Base-by-base conservation (phyloP, 495 filamentous ascomycete genomes). In the Aspergillus coremiiformis region DNA sequence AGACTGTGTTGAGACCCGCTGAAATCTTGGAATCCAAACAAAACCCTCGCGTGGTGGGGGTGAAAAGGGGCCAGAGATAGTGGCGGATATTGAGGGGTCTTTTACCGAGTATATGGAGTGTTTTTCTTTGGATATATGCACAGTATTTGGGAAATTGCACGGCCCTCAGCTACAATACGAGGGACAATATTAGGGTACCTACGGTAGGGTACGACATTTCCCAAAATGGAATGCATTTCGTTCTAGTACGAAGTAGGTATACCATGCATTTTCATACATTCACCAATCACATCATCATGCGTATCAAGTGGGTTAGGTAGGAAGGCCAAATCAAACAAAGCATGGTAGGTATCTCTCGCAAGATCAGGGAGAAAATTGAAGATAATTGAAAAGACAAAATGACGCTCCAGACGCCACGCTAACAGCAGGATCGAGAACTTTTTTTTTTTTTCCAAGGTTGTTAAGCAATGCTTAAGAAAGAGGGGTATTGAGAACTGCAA, bases 401-500 rank as follows among this genome's bases (percentile, higher is more conserved):
- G 37, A 41, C 37, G 37, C 37, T 41, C 37, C 37, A 41, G 37
- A 41, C 37, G 37, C 37, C 37, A 41, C 37, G 37, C 37, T 41
- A 41, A 41, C 37, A 39, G 14, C 22, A 39, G 19, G 5, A 47
- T 22, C 5, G 3, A 35, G 6, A 44, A 24, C 23, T 32, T 46
- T 52, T 52, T 52, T 27, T 0, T 19, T 7, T 19, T 8, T 6
- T 27, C 24, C n/a, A 12, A 22, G 19, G 20, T 27, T 17, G 39
- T 43, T 23, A 46, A 41, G 26, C 21, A 50, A 27, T 11, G 20
- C n/a, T 21, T 17, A 44, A 33, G 42, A 6, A 42, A 33, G 32
- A 24, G 39, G 54, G 54, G 54, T 56, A 56, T 56, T 56, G 54
- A 47, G 44, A 43, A 48, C 32, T 26, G 44, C 33, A 43, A 21